Base-by-base conservation (phyloP, 495 filamentous ascomycete genomes). In the Lasiosphaeris hirsuta region DNA sequence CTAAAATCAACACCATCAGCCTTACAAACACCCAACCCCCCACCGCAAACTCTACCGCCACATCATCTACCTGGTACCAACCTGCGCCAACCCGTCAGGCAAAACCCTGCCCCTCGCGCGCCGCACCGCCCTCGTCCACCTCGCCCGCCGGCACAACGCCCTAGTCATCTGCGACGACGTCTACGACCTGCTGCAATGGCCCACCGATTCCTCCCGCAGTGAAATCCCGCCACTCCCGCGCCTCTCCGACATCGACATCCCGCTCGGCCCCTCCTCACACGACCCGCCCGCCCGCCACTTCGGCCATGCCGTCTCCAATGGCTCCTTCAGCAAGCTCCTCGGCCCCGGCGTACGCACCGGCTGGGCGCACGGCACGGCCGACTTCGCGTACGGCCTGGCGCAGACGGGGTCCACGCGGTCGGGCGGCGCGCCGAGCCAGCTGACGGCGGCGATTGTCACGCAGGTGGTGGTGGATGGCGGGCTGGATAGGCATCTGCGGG, bases 101-200 rank as follows among this genome's bases (percentile, higher is more conserved):
- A 84, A 84, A 58, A 90, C 87, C 0, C 88, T 90, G 83, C 79
- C 84, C 1, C 69, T 87, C 19, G 63, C 70, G 17, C 79, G 84
- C 7, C 79, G 92, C 0, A 68, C 83, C 56, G 68, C 67, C 11
- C 76, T 96, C 1, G 82, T 96, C 6, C 67, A 72, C 7, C 62
- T 93, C 4, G 92, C 91, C 2, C 79, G 91, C 10, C 70, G 83
- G 34, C 82, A 85, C 66, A 85, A 96, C 63, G 89, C 89, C 4
- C 72, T 96, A 6, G 69, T 96, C 45, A 78, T 96, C n/a, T 81
- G 80, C 10, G 92, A 96, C 71, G 92, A 96, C 69, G 90, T 97
- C 1, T 97, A 97, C 58, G 92, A 96, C 68, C 85, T 90, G 57
- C 76, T 96, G 0, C 87, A 89, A 65, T 94, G 90, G 84, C 78